These are phyloP conservation scores for Casuarina cunninghamiana DNA, from an alignment of 306 rosid genomes.

Conservation along the genomic window DNA sequence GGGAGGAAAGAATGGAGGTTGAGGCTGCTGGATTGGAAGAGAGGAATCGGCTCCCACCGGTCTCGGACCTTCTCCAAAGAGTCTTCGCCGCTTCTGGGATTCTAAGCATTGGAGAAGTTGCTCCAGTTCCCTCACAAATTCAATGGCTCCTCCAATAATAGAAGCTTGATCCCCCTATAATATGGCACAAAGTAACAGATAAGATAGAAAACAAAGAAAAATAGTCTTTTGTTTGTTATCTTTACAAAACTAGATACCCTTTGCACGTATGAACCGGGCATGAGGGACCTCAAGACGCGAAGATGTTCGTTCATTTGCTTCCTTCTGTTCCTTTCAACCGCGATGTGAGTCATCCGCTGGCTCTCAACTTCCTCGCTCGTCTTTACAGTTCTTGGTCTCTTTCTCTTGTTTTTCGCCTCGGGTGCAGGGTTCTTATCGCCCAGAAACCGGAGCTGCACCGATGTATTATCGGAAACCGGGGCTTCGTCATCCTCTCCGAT, in stretches of 20 bases:
- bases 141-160: conserved; percentile 96
- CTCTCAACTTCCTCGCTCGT: conserved; percentile 91
- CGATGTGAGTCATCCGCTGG: conserved; percentile 95
- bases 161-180: conserved; percentile 97
- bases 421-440: conserved; percentile 36
- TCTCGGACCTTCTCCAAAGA: conserved; percentile 67
- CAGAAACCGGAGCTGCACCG: conserved; percentile 46
- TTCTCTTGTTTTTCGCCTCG: conserved; percentile 64
- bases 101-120: conserved; percentile 94
- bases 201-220: background rate
- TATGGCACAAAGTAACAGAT: background rate
- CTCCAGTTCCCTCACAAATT: conserved; percentile 90
- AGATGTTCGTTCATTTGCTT: conserved; percentile 99
- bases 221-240: background rate
- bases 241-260: conserved; percentile 44
- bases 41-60: conserved; percentile 46
- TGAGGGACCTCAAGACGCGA: conserved; percentile 86
- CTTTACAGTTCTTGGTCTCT: conserved; percentile 67
- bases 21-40: conserved; percentile 25
- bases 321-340: conserved; percentile 83
- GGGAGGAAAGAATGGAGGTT: conserved; percentile 49
- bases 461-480: conserved; percentile 42
- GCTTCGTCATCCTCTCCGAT: conserved; percentile 36
- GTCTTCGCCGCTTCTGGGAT: conserved; percentile 82
- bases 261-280: conserved; percentile 98